Conservation (phyloP, 2,329 filamentous ascomycete species). For the Penicillium brevicompactum region DNA sequence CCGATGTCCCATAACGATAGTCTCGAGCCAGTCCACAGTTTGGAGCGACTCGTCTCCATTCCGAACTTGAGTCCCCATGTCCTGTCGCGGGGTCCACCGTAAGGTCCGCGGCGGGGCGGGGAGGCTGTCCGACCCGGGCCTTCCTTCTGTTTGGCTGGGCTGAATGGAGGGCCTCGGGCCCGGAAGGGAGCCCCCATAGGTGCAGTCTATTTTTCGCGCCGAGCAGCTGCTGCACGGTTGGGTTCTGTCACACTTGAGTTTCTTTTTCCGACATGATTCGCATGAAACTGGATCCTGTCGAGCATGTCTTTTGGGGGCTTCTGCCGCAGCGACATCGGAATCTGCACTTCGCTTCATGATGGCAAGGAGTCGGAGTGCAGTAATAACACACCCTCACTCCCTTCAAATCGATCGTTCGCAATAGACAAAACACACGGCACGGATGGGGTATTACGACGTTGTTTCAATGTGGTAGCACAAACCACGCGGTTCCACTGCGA, state of each 20-base stretch:
- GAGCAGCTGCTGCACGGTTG: conserved; percentile 54
- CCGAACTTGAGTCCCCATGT: neutral
- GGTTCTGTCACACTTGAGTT: conserved; percentile 58
- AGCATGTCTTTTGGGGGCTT: conserved; percentile 16
- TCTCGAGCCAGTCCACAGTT: conserved; percentile 33
- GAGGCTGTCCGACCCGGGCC: neutral
- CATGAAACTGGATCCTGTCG: conserved; percentile 45
- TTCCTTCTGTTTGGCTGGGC: neutral
- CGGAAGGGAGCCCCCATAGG: conserved; percentile 16
- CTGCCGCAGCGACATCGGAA: neutral
- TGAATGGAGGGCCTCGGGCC: neutral
- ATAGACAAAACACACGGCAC: too few species aligned
- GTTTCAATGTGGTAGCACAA: too few species aligned
- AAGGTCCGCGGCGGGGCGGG: neutral
- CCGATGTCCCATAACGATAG: conserved; percentile 32
- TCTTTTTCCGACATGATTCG: conserved; percentile 41
- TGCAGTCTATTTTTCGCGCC: conserved; percentile 32
- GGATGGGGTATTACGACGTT: too few species aligned
- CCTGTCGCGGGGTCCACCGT: neutral
- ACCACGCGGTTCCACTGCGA: too few species aligned
- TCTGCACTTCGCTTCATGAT: conserved; percentile 28
- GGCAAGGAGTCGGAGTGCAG: too few species aligned
- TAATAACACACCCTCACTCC: too few species aligned
- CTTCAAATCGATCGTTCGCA: too few species aligned
- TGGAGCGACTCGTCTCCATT: conserved; percentile 21